Evolutionary conservation across 495 filamentous ascomycete species (phyloP), one percentile per base, ranked within the genome.

Genomic region (Hypoxylon rickii): DNA sequence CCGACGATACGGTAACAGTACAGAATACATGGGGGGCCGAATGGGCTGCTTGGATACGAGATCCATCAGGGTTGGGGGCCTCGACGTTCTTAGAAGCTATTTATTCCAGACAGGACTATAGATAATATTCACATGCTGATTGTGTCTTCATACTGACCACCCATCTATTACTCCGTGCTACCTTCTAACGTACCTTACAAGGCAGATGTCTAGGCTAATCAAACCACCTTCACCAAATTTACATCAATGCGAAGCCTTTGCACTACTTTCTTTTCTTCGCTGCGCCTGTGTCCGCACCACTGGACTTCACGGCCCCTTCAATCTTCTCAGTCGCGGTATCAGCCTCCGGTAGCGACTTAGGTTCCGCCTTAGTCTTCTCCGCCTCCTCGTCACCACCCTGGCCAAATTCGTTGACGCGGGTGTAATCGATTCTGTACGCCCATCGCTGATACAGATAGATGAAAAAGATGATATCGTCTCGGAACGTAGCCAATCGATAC

Each of bases 381-480:
- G 44, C 22, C 20, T 85, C 89, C 40, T 94, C 90, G 13, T 90
- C 93, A 11, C 95, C 94, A 32, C 94, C 95, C 74, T 98, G 94
- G 10, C 94, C 94, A 63, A 97, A 98, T 70, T 98, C 94, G 71
- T 98, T 98, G 70, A 98, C 88, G 34, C 94, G 80, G 12, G 84
- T 89, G 69, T 89, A 93, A 71, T 98, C 94, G 52, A 96, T 81
- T 75, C 88, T 92, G 76, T 98, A 98, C 57, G 86, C 86, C 79
- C 83, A 98, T 51, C 86, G 81, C 72, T 98, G 94, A 73, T 98
- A 98, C n/a, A 98, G 60, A 71, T 96, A 97, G 44, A 98, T 81
- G 70, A 98, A 98, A 80, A 97, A 98, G 66, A 98, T 97, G 44
- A 98, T 82, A 66, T 98, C 94, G 63, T 98, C 94, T 43, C 94